Percentiles rank a stretch among this genome's conserved stretches.
Evolutionary conservation across 2,329 filamentous ascomycete species (phyloP).

Genomic region (Aspergillus sp.): DNA sequence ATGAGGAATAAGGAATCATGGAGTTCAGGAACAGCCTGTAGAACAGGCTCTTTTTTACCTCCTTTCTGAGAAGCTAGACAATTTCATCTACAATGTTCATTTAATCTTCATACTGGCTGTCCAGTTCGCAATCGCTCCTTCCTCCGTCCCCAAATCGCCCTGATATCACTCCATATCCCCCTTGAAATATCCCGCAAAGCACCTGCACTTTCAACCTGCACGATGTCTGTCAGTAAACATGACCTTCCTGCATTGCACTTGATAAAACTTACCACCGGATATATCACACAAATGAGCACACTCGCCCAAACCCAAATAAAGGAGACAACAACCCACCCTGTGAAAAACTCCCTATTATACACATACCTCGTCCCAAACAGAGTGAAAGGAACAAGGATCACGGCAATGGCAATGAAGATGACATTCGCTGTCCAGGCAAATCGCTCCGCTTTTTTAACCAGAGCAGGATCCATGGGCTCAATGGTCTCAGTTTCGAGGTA

Average conservation of each 20-base stretch:
- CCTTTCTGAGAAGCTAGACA: no score
- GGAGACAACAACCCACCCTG: constrained; percentile 43
- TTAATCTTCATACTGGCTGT: no score
- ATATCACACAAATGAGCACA: constrained; percentile 42
- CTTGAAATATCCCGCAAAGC: constrained; percentile 32
- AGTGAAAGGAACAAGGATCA: constrained; percentile 44
- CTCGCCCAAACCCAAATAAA: constrained; percentile 46
- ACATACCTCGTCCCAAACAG: constrained; percentile 43
- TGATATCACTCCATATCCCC: constrained; percentile 22
- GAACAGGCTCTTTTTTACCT: no score
- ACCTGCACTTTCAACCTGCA: constrained; percentile 35
- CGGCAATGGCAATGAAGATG: constrained; percentile 38
- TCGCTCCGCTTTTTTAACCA: constrained; percentile 38
- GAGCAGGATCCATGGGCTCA: constrained; percentile 45
- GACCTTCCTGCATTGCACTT: background rate
- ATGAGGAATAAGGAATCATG: no score
- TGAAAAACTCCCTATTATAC: constrained; percentile 39
- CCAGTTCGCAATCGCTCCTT: background rate
- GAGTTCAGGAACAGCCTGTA: no score
- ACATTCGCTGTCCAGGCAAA: constrained; percentile 41
- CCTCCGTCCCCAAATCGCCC: constrained; percentile 2
- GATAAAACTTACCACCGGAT: constrained; percentile 31
- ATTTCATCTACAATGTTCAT: no score
- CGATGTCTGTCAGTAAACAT: background rate
- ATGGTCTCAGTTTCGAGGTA: constrained; percentile 44